A percentile compares a stretch with the other conserved stretches of the same genome.
Evolutionary conservation across 371 early-diverging fungal genomes (phyloP).

Genomic region (Lichtheimia ornata): DNA sequence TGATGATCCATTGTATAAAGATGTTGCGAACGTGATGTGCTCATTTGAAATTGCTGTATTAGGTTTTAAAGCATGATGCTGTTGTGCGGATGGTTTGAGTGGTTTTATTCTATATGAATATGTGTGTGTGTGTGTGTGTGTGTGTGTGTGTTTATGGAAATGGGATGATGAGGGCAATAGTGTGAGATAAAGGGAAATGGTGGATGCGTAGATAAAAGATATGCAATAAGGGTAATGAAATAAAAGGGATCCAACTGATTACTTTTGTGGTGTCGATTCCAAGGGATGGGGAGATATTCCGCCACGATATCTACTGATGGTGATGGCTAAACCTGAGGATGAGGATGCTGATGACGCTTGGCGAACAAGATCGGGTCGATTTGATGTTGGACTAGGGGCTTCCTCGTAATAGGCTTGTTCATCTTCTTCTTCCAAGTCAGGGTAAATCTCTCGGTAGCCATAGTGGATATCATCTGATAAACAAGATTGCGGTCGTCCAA

Average conservation of each 20-base stretch:
- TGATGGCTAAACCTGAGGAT: constrained; percentile 24
- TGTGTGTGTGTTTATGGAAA: too few relatives aligned
- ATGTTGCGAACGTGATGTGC: too few relatives aligned
- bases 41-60: too few relatives aligned
- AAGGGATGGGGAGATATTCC: constrained; percentile 11
- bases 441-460: constrained; percentile 5
- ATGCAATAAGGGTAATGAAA: background rate
- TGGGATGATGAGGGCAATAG: background rate
- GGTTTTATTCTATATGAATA: too few relatives aligned
- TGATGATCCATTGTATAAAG: too few relatives aligned
- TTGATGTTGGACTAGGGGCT: background rate
- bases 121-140: too few relatives aligned
- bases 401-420: constrained; percentile 11
- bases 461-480: constrained; percentile 18
- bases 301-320: constrained; percentile 20
- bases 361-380: constrained; percentile 18
- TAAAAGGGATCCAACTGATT: background rate
- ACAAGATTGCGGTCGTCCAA: constrained; percentile 17
- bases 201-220: background rate
- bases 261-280: constrained; percentile 11
- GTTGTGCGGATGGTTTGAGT: too few relatives aligned
- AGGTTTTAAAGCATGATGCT: too few relatives aligned
- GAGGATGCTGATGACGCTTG: constrained; percentile 24
- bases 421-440: constrained; percentile 16
- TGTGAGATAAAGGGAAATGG: background rate